Base-by-base conservation (phyloP, 2,329 filamentous ascomycete genomes). In the Neopestalotiopsis clavispora region DNA sequence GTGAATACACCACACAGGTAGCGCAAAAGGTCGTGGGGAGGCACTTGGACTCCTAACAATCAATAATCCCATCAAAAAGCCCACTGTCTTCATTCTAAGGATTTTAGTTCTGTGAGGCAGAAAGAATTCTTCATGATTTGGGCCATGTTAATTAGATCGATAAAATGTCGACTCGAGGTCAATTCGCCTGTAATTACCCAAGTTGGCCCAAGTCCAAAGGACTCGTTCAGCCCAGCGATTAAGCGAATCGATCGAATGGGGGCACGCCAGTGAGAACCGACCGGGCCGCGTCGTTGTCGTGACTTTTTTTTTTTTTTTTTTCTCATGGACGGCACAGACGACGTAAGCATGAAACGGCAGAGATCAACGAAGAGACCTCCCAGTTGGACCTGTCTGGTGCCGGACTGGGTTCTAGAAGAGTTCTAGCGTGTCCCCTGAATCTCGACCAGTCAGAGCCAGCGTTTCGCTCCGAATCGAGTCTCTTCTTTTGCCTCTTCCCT, bases 401-500 rank as follows among this genome's bases (percentile, higher is more conserved):
- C 30, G 32, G 59, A 30, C 34, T 13, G 32, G 32, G 13, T 62
- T 62, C 59, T 34, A 62, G 59, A 62, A 62, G 34, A 20, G 59
- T 62, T 62, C 59, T 62, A 62, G 32, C 59, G 57, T 59, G 10
- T 52, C 45, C 23, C 57, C 57, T 59, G 57, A 34, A 34, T 59
- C 30, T 59, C 12, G 23, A 30, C 57, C 13, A n/a, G 23, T 30
- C n/a, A 38, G 10, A 38, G 34, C 34, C 34, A 38, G 34, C 10
- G 23, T 34, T 28, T 34, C 30, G 57, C 57, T 59, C 49, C 49
- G 17, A n/a, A 23, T 23, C 20, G 49, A 38, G 34, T 38, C n/a
- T 13, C 17, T 4, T 58, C 57, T 59, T 17, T 38, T 10, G 34
- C 34, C 10, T 10, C 6, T 10, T 38, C 10, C 34, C 34, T 38